Percentiles rank a stretch among this genome's conserved stretches.
Evolutionary conservation across 768 basidiomycete species (phyloP).

Genomic region (Tremella yokohamensis): DNA sequence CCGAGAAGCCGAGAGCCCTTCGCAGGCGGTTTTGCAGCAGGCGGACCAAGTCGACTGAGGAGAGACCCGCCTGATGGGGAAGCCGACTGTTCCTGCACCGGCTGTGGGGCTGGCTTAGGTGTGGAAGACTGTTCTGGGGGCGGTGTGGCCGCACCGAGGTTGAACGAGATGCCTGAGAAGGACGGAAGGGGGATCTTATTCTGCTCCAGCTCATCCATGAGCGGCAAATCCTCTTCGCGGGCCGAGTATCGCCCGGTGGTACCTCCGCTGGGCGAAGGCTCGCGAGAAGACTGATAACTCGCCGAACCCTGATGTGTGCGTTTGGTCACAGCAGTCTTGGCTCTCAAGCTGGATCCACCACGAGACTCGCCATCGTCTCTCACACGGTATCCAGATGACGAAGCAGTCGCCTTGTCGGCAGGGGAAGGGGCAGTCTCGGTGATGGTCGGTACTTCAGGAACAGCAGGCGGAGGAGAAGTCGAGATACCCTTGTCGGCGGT

Average conservation of each 20-base stretch:
- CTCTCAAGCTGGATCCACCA: conserved; percentile 30
- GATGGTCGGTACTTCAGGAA: conserved; percentile 36
- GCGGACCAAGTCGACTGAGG: not conserved
- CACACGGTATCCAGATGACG: conserved; percentile 24
- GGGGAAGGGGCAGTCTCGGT: conserved; percentile 44
- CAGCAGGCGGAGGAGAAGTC: conserved; percentile 20
- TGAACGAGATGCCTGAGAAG: conserved; percentile 37
- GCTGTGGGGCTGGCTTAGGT: conserved; percentile 5
- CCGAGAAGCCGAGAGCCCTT: conserved; percentile 25
- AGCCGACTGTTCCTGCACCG: not conserved
- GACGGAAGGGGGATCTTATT: conserved; percentile 37
- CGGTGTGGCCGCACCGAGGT: conserved; percentile 7
- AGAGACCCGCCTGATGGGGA: not conserved
- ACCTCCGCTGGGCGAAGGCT: conserved; percentile 20
- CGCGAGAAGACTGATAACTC: conserved; percentile 23
- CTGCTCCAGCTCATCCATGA: conserved; percentile 41
- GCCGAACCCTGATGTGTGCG: conserved; percentile 32
- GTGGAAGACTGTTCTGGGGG: conserved; percentile 4
- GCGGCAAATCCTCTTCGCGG: conserved; percentile 45
- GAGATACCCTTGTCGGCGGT: conserved; percentile 30
- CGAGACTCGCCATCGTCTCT: conserved; percentile 25
- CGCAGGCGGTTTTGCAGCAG: conserved; percentile 4
- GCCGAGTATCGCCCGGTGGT: conserved; percentile 39
- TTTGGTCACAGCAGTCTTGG: conserved; percentile 28
- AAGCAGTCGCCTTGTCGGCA: not conserved